Evolutionary conservation across 208 protist species (phyloP), one percentile per base, ranked within the genome.

Genomic region (Angomonas deanei): DNA sequence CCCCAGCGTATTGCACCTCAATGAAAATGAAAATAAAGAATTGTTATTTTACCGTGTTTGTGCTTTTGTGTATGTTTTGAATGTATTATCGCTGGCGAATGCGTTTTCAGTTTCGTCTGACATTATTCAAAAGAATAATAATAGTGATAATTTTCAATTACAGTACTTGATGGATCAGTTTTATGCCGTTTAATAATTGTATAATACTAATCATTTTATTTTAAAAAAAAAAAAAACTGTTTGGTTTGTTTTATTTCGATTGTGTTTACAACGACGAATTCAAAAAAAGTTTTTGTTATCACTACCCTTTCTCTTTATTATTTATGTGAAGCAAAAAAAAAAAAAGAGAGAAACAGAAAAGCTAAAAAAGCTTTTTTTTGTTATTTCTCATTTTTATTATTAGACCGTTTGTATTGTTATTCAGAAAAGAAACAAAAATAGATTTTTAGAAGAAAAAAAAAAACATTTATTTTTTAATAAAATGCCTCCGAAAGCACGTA

Each of bases 1-100:
- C 68, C 60, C 70, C 21, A 61, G 50, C 30, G 60, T 84, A 3
- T 36, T 3, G 4, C 34, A 26, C 6, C 47, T 66, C 48, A 42
- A 30, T 21, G 38, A 13, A 24, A 64, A 52, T 6, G 47, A 52
- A 17, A 69, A 42, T 42, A 42, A 42, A n/a, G 15, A 42, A 42
- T 42, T 15, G 36, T 42, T 42, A 42, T 42, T 42, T 15, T 42
- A 42, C 15, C 36, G 15, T n/a, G 15, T 42, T 42, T 42, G 36
- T 42, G 8, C 8, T 42, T 42, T 42, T 42, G 36, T 42, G 36
- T 42, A 42, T 42, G 8, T 8, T 42, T 42, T 42, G 8, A 42
- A 42, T 42, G 8, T 42, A 42, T 15, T 42, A n/a, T 42, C 36
- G 36, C 36, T 42, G 36, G 11, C 15, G 11, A 8, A 42, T 42